Base-by-base conservation (phyloP, 495 filamentous ascomycete genomes). In the Lentithecium fluviatile region DNA sequence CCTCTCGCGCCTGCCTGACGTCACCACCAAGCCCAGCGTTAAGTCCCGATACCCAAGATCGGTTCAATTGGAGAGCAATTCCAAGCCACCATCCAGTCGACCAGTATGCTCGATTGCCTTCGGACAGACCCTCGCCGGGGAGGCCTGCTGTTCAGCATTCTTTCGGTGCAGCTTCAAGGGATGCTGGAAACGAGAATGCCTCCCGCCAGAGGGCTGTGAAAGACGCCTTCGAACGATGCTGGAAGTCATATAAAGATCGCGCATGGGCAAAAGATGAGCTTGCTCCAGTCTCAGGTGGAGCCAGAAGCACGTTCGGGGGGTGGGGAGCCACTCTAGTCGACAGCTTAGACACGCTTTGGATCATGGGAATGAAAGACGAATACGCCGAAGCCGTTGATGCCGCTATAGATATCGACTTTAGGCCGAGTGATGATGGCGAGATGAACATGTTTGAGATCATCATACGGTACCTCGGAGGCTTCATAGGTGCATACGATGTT, bases 181-280 rank as follows among this genome's bases (percentile, higher is more conserved):
- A n/a, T n/a, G n/a, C n/a, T n/a, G n/a, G n/a, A n/a, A n/a, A n/a
- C 10, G 29, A 32, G 29, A 32, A 32, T 32, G 10, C 29, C 29
- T 32, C 29, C 29, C 48, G 60, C 80, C 74, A 78, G 64, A 72
- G 73, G 0, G 83, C 78, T 20, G 85, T 96, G 1, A 88, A 82
- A 65, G 71, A 82, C 40, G 80, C 82, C 0, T 94, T 95, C 62
- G 50, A 78, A 29, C 84, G 85, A 65, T 80, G 86, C 8, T 96
- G 91, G 90, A 79, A 79, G 6, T 84, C 83, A 42, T 96, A 96
- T 63, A 87, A 83, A 65, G 69, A 82, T 10, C 75, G 88, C 73
- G 91, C 91, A 0, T 95, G 90, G 89, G 70, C 83, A 59, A 82
- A 86, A 50, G 91, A 96, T 66, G 91, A 95, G 56, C 74, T 95